A percentile compares a stretch with the other conserved stretches of the same genome.
phyloP scores from a whole-genome alignment of 208 protist genomes.

The Endotrypanum monterogeii region DNA sequence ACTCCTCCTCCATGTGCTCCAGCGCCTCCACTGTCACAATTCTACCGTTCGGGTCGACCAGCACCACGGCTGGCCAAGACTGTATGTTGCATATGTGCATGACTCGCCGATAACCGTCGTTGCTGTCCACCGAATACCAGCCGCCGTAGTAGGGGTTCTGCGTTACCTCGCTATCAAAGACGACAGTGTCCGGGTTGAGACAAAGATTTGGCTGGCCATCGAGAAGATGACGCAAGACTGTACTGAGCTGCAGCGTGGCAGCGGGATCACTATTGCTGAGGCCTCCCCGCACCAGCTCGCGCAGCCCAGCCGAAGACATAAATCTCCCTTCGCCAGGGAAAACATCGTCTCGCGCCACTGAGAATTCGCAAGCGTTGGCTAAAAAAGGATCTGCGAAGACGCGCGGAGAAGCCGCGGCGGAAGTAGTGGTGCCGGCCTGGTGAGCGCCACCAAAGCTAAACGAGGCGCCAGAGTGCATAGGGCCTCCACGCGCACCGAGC shows the following conservation, averaged over 20 bases:
- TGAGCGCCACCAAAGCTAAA: not conserved
- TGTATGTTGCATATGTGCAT: constrained; percentile 45
- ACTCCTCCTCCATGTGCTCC: constrained; percentile 60
- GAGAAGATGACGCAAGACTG: constrained; percentile 21
- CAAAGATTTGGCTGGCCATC: constrained; percentile 22
- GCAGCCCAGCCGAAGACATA: not conserved
- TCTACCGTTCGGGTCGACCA: constrained; percentile 58
- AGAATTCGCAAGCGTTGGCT: constrained; percentile 1
- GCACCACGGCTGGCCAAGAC: constrained; percentile 63
- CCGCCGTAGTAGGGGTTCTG: constrained; percentile 61
- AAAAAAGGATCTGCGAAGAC: not conserved
- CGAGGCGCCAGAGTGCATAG: not conserved
- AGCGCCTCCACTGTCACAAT: constrained; percentile 51
- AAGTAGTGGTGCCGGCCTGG: constrained; percentile 6
- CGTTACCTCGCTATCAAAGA: constrained; percentile 41
- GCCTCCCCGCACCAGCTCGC: constrained; percentile 2
- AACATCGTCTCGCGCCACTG: not conserved
- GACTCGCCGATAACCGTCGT: constrained; percentile 55
- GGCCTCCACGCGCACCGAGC: not conserved
- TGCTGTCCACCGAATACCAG: constrained; percentile 67
- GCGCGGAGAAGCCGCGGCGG: constrained; percentile 20
- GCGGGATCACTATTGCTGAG: not conserved
- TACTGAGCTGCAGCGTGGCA: constrained; percentile 11
- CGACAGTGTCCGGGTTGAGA: constrained; percentile 30
- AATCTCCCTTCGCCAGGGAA: not conserved